A percentile compares a stretch with the other conserved stretches of the same genome.
phyloP scores from a whole-genome alignment of 2,329 filamentous ascomycete genomes.

The Fusarium euwallaceae region DNA sequence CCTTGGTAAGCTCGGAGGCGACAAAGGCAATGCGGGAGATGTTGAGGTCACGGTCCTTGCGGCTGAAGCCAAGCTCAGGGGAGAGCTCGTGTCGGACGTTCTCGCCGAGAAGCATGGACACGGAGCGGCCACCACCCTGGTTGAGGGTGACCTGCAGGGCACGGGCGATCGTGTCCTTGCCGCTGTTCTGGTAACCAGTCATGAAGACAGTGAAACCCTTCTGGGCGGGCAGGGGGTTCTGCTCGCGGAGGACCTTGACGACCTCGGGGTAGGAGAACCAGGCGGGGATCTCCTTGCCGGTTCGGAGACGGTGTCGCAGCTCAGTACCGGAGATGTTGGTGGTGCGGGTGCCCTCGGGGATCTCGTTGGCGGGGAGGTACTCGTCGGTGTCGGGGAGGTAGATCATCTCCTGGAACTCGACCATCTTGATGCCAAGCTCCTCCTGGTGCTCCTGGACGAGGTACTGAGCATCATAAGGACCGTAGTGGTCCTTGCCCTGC shows the following conservation, averaged over 20 bases:
- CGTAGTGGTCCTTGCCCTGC: conserved; percentile 96
- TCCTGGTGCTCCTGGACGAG: conserved; percentile 96
- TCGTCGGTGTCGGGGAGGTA: conserved; percentile 98
- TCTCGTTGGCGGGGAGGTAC: conserved; percentile 94
- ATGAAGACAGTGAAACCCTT: conserved; percentile 99
- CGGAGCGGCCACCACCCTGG: conserved; percentile 95
- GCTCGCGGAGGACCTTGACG: conserved; percentile 94
- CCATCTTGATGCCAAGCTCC: conserved; percentile 98
- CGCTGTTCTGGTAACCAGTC: conserved; percentile 95
- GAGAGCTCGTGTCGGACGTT: conserved; percentile 94
- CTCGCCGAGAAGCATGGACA: conserved; percentile 94
- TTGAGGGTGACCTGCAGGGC: conserved; percentile 97
- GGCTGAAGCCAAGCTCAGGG: conserved; percentile 94
- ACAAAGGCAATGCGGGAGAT: conserved; percentile 97
- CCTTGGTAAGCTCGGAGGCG: conserved; percentile 91
- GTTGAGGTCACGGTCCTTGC: conserved; percentile 93
- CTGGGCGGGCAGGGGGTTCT: conserved; percentile 88
- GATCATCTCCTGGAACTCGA: conserved; percentile 99
- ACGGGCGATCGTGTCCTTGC: conserved; percentile 96
- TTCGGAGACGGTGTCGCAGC: conserved; percentile 90
- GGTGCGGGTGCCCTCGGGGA: conserved; percentile 85
- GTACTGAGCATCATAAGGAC: conserved; percentile 96
- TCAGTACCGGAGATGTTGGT: conserved; percentile 90
- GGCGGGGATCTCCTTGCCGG: conserved; percentile 94
- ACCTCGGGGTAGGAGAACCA: conserved; percentile 99